phyloP scores from a whole-genome alignment of 768 basidiomycete species.

The Tricholoma sp. region DNA sequence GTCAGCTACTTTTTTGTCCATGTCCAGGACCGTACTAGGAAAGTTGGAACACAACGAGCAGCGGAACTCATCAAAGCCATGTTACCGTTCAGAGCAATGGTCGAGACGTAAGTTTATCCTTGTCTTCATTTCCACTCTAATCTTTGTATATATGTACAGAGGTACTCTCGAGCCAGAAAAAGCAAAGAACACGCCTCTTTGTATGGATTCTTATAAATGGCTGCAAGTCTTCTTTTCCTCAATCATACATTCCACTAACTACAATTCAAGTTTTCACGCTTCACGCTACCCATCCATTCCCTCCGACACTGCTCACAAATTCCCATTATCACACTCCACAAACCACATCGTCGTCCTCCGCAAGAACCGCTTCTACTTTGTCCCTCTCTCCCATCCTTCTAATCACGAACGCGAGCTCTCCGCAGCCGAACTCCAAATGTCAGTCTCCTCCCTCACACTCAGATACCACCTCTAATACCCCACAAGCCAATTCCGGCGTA shows the following conservation, averaged over 20 bases:
- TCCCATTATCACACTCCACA: conserved; percentile 57
- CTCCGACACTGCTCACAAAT: conserved; percentile 79
- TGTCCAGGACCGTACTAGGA: conserved; percentile 51
- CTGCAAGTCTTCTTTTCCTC: conserved; percentile 41
- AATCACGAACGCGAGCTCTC: conserved; percentile 58
- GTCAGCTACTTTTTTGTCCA: conserved; percentile 97
- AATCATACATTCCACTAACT: background rate
- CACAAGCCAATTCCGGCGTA: conserved; percentile 56
- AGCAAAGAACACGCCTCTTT: conserved; percentile 68
- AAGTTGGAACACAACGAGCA: conserved; percentile 63
- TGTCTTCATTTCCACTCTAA: background rate
- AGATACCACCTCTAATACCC: background rate
- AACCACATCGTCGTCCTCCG: conserved; percentile 90
- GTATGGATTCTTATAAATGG: conserved; percentile 95
- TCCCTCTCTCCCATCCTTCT: conserved; percentile 10
- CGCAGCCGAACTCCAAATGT: conserved; percentile 78
- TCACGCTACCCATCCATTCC: conserved; percentile 83
- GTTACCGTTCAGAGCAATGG: conserved; percentile 77
- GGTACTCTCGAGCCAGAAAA: conserved; percentile 85
- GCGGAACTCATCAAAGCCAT: conserved; percentile 82
- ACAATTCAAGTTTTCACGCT: conserved; percentile 70
- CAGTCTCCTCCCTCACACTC: conserved; percentile 12
- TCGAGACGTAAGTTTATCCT: conserved; percentile 58
- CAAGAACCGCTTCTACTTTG: conserved; percentile 84
- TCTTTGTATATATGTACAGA: conserved; percentile 28